Evolutionary conservation across 441 rosid genomes (phyloP).

Genomic region (Croton setiger): DNA sequence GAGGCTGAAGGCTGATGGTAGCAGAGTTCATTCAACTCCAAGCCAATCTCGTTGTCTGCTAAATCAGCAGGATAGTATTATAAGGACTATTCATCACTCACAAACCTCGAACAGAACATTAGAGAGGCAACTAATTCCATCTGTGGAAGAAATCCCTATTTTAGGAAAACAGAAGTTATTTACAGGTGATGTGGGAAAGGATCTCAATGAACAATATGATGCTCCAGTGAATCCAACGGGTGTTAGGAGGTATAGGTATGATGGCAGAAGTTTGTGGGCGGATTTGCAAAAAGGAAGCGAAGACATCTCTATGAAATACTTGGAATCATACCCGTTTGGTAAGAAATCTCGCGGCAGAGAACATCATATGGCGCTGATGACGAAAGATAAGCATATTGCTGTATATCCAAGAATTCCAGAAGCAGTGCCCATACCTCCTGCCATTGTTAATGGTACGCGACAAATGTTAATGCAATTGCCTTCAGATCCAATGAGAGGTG

Average conservation of each 20-base stretch:
- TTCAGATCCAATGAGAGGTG: slow-evolving; percentile 27
- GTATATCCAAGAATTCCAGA: slow-evolving; percentile 27
- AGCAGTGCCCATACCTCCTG: slow-evolving; percentile 24
- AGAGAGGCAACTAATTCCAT: slow-evolving; percentile 25
- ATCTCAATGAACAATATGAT: slow-evolving; percentile 19
- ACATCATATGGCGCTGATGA: slow-evolving; percentile 20
- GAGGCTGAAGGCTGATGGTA: slow-evolving; percentile 31
- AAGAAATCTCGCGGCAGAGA: slow-evolving; percentile 24
- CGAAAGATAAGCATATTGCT: slow-evolving; percentile 25
- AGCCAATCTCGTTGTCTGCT: slow-evolving; percentile 34
- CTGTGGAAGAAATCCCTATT: slow-evolving; percentile 25
- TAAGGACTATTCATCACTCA: slow-evolving; percentile 22
- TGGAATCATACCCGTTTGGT: slow-evolving; percentile 29
- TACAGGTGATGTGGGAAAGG: slow-evolving; percentile 25
- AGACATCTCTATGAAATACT: slow-evolving; percentile 26
- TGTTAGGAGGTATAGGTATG: slow-evolving; percentile 28
- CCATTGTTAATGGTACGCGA: slow-evolving; percentile 19
- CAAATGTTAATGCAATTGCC: slow-evolving; percentile 28
- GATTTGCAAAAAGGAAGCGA: slow-evolving; percentile 28
- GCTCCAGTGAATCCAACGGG: slow-evolving; percentile 24
- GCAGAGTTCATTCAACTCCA: slow-evolving; percentile 22
- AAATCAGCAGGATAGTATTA: slow-evolving; percentile 36
- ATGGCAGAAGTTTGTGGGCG: slow-evolving; percentile 30
- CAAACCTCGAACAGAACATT: slow-evolving; percentile 28
- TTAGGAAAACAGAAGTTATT: slow-evolving; percentile 27